Conservation (phyloP, 2,329 filamentous ascomycete species). For the Diaporthe helianthi region DNA sequence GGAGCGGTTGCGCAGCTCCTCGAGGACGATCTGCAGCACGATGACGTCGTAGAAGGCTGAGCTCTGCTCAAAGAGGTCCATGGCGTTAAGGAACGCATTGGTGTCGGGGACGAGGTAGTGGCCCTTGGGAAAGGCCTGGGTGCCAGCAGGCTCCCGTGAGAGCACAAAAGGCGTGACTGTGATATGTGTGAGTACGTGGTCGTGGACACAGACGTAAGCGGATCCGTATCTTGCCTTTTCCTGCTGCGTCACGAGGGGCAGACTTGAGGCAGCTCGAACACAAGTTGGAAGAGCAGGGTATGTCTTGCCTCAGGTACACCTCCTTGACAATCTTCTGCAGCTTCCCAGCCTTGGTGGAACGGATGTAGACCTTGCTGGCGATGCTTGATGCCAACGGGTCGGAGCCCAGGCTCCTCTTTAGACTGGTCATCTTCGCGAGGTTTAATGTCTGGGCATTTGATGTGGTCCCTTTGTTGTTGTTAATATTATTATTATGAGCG, state of each 20-base stretch:
- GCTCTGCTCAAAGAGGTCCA: conserved; percentile 95
- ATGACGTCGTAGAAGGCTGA: conserved; percentile 96
- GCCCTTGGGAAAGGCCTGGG: conserved; percentile 80
- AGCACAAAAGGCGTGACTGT: conserved; percentile 83
- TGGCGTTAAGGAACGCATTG: conserved; percentile 91
- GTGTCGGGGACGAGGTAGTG: conserved; percentile 97
- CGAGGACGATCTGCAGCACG: conserved; percentile 92
- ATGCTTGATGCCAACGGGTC: conserved; percentile 73
- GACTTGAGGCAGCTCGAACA: conserved; percentile 77
- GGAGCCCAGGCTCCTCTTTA: conserved; percentile 63
- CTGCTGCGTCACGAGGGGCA: conserved; percentile 80
- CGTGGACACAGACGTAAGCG: background rate
- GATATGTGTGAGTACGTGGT: conserved; percentile 37
- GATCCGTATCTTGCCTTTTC: conserved; percentile 64
- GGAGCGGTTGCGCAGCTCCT: conserved; percentile 93
- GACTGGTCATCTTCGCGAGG: conserved; percentile 63
- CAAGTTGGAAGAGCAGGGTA: conserved; percentile 92
- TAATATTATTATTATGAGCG: no score
- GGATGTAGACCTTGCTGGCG: conserved; percentile 93
- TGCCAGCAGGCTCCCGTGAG: conserved; percentile 86
- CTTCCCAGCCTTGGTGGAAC: conserved; percentile 94
- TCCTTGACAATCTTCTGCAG: conserved; percentile 99
- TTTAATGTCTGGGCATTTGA: conserved; percentile 1
- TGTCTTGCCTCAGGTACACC: conserved; percentile 94
- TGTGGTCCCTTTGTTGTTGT: conserved; percentile 16